Base-by-base conservation (phyloP, 495 filamentous ascomycete genomes). In the Annulohypoxylon stygium region DNA sequence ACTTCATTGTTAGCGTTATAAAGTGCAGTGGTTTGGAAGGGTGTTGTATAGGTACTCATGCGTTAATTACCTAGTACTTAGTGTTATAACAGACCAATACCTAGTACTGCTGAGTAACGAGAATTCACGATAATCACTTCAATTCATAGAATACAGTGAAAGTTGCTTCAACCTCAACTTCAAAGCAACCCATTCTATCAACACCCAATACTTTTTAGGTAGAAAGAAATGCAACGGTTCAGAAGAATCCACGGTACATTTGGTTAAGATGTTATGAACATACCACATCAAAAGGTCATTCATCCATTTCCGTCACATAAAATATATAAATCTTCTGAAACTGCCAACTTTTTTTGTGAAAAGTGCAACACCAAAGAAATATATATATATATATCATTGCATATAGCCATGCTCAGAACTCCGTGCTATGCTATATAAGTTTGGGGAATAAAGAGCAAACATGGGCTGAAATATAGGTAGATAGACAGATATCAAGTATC, bases 391-490 rank as follows among this genome's bases (percentile, higher is more conserved):
- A 57, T n/a, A 57, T 57, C 26, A 18, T 55, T 33, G 58, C 30
- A 8, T 59, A 59, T 65, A 58, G 55, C 63, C 50, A 51, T 58
- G 60, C 51, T 65, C 41, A 66, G 7, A 75, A 75, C 68, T 71
- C 76, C 67, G 66, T 69, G 76, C 76, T 74, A 75, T 75, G 70
- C 64, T 58, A 51, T 33, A 16, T 25, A 53, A 57, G 37, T 37
- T 26, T 37, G 20, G 34, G 34, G 16, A 58, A 16, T 60, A 12
- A 64, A 20, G 36, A 55, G 41, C 16, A 57, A 54, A 55, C 12
- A 51, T 4, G 20, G 12, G 34, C 34, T 47, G 66, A 26, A 43
- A 20, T 14, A 47, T 64, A 48, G 20, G 30, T 55, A 37, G n/a
- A 20, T 64, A n/a, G 18, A 30, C 48, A 61, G 61, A 23, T 64